Percentiles rank a stretch among this genome's conserved stretches.
Evolutionary conservation across 805 yeast species (phyloP).

Genomic region (Kluyveromyces wickerhamii): DNA sequence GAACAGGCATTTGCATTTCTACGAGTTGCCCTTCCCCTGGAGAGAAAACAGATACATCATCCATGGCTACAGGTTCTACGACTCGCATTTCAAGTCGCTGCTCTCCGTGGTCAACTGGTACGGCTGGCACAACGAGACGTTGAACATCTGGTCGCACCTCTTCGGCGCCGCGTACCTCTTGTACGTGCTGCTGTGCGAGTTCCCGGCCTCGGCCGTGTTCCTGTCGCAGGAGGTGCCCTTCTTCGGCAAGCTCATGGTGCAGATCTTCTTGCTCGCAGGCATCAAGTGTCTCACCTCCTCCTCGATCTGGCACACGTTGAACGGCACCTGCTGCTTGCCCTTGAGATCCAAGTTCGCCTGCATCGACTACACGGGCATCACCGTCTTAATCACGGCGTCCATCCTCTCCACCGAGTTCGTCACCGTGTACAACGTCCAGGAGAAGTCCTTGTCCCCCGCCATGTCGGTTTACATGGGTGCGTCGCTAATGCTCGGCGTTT

Average conservation of each 20-base stretch:
- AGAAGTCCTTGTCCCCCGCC: conserved; percentile 32
- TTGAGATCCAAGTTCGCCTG: conserved; percentile 78
- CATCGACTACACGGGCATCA: conserved; percentile 91
- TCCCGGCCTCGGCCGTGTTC: conserved; percentile 53
- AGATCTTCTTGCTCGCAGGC: conserved; percentile 62
- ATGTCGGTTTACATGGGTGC: conserved; percentile 42
- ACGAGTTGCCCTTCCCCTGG: conserved; percentile 88
- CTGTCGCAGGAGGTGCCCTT: conserved; percentile 36
- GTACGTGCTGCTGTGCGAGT: conserved; percentile 50
- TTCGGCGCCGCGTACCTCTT: conserved; percentile 55
- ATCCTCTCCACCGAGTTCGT: conserved; percentile 81
- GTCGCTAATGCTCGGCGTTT: conserved; percentile 57
- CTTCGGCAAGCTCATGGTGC: conserved; percentile 36
- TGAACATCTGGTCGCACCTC: conserved; percentile 91
- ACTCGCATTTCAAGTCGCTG: conserved; percentile 51
- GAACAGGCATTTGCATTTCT: conserved; percentile 55
- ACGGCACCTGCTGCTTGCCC: conserved; percentile 57
- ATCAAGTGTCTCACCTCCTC: conserved; percentile 73
- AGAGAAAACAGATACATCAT: conserved; percentile 82
- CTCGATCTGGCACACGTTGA: conserved; percentile 85
- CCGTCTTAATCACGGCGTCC: conserved; percentile 81
- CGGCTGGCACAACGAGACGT: conserved; percentile 72
- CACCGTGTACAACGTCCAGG: conserved; percentile 52
- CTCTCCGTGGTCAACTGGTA: conserved; percentile 45
- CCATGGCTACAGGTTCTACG: conserved; percentile 77